Conservation (phyloP, 2,329 filamentous ascomycete genomes). For the Xylogone sp. region DNA sequence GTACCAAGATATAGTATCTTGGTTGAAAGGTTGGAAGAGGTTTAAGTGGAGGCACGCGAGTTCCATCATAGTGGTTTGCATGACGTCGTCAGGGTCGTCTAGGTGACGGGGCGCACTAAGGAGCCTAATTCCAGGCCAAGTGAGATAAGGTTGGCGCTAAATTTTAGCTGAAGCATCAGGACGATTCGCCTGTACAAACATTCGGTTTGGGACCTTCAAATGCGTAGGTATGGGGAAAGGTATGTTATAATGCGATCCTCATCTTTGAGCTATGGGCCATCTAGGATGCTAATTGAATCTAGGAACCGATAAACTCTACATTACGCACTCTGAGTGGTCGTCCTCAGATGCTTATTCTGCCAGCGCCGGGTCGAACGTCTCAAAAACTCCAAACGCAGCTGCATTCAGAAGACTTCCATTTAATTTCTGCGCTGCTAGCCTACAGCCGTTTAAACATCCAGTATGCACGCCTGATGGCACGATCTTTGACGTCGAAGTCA, state of each 20-base stretch:
- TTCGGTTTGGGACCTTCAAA: not conserved
- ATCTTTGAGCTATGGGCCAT: conserved; percentile 1
- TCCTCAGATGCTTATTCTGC: conserved; percentile 86
- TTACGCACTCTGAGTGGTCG: conserved; percentile 97
- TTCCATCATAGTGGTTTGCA: too few relatives aligned
- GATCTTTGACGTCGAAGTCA: conserved; percentile 94
- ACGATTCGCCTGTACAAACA: not conserved
- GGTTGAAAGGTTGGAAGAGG: too few relatives aligned
- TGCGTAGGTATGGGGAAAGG: conserved; percentile 22
- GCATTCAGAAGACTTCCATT: conserved; percentile 88
- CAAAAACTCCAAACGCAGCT: conserved; percentile 51
- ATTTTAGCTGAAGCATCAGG: not conserved
- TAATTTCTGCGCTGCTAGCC: conserved; percentile 94
- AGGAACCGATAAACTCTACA: conserved; percentile 62
- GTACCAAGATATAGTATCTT: too few relatives aligned
- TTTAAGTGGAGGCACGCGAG: too few relatives aligned
- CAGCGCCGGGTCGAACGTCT: conserved; percentile 68
- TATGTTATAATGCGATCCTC: conserved; percentile 8
- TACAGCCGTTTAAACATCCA: conserved; percentile 92
- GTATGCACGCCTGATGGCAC: conserved; percentile 86
- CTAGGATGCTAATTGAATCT: not conserved
- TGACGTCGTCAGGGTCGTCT: too few relatives aligned
- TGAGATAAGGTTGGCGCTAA: not conserved
- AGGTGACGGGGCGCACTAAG: too few relatives aligned
- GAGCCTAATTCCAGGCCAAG: too few relatives aligned